These are phyloP conservation scores for Rhizopus stolonifer DNA, from an alignment of 371 early-diverging fungal genomes.

Conservation along the genomic window DNA sequence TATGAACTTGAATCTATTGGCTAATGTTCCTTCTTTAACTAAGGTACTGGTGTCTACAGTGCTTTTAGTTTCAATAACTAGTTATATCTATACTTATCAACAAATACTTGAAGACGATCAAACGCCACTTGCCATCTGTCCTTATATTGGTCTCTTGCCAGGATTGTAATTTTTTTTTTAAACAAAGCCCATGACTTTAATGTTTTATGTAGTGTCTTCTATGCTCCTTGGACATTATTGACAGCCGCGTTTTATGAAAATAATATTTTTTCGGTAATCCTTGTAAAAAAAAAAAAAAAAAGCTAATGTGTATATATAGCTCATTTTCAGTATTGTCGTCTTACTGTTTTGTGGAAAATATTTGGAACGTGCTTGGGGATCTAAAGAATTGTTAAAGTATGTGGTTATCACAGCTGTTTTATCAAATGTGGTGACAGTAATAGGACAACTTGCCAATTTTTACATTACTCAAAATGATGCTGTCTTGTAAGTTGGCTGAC, in stretches of 20 bases:
- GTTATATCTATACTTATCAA: conserved; percentile 35
- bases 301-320: too few species aligned
- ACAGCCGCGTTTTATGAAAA: conserved; percentile 46
- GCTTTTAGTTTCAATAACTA: conserved; percentile 25
- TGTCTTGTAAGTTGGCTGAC: conserved; percentile 62
- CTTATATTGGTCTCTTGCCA: conserved; percentile 47
- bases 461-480: conserved; percentile 55
- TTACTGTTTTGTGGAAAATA: conserved; percentile 68
- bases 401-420: conserved; percentile 53
- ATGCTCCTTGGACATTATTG: conserved; percentile 49
- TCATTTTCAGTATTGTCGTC: conserved; percentile 42
- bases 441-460: conserved; percentile 60
- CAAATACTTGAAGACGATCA: conserved; percentile 20
- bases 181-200: not conserved
- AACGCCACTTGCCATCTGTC: conserved; percentile 20
- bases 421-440: conserved; percentile 56
- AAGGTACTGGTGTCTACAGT: conserved; percentile 36
- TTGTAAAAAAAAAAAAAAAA: too few species aligned
- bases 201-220: conserved; percentile 23
- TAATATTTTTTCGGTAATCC: conserved; percentile 40
- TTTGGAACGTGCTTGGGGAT: conserved; percentile 78
- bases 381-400: conserved; percentile 68
- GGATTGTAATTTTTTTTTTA: conserved; percentile 38
- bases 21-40: conserved; percentile 46
- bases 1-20: conserved; percentile 14